Conservation (phyloP, 2,329 filamentous ascomycete genomes). For the Colletotrichum sp. region DNA sequence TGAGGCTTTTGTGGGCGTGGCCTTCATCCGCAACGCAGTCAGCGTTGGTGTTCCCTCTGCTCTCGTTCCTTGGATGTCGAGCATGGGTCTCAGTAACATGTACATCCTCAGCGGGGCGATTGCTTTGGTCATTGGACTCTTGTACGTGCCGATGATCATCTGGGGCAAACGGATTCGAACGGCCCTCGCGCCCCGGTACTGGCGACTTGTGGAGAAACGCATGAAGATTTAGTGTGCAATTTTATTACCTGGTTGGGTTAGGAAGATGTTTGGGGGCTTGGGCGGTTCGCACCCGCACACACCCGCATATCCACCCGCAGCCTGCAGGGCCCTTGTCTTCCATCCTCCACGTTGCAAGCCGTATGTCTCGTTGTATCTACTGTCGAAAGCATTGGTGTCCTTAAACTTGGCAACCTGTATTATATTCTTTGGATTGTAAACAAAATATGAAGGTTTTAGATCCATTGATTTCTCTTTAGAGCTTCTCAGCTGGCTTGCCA, state of each 20-base stretch:
- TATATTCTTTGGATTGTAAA: neutral
- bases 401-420: neutral
- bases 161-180: slow-evolving; percentile 34
- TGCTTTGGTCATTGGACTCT: slow-evolving; percentile 25
- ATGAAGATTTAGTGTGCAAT: neutral
- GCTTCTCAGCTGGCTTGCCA: neutral
- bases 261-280: neutral
- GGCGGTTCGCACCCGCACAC: neutral
- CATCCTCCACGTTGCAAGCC: neutral
- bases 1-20: slow-evolving; percentile 34
- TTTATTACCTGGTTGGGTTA: neutral
- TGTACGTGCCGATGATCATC: slow-evolving; percentile 33
- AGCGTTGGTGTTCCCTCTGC: slow-evolving; percentile 33
- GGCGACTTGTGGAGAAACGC: slow-evolving; percentile 13
- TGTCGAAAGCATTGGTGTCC: neutral
- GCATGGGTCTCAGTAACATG: slow-evolving; percentile 34
- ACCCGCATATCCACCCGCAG: neutral
- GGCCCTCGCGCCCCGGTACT: slow-evolving; percentile 10
- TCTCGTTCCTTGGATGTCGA: slow-evolving; percentile 33
- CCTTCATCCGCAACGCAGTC: slow-evolving; percentile 35
- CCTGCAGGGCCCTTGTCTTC: neutral
- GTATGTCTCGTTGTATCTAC: neutral
- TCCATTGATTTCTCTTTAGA: neutral
- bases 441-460: neutral
- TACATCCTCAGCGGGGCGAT: slow-evolving; percentile 30